These are phyloP conservation scores for Babesia bigemina DNA, from an alignment of 169 alveolate species.

Conservation along the genomic window DNA sequence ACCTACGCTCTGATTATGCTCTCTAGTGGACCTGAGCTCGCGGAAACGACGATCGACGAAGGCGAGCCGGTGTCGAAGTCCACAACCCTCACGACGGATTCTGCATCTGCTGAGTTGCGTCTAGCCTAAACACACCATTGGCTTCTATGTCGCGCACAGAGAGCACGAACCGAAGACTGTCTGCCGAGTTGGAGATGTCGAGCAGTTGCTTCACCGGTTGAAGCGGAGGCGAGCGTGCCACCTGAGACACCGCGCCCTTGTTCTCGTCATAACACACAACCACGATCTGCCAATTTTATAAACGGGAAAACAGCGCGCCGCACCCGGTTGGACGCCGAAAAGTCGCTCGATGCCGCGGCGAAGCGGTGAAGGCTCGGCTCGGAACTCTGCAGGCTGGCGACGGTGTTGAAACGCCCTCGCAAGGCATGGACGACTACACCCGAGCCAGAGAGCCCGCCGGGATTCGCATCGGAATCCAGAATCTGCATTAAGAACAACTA, in stretches of 20 bases:
- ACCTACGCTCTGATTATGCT: slow-evolving; percentile 12
- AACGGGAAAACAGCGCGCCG: too few relatives aligned
- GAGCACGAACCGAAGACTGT: not conserved
- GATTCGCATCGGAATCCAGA: slow-evolving; percentile 19
- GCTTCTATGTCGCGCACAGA: slow-evolving; percentile 15
- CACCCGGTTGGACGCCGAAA: slow-evolving; percentile 48
- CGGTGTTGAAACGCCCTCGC: slow-evolving; percentile 28
- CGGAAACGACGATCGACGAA: not conserved
- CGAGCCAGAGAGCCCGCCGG: slow-evolving; percentile 32
- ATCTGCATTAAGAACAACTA: slow-evolving; percentile 38
- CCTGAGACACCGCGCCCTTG: slow-evolving; percentile 1
- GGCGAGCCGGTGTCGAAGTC: slow-evolving; percentile 11
- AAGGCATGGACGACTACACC: slow-evolving; percentile 38
- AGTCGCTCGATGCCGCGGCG: slow-evolving; percentile 50
- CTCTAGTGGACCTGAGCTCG: slow-evolving; percentile 1
- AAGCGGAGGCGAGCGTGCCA: slow-evolving; percentile 4
- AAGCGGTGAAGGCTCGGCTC: slow-evolving; percentile 43
- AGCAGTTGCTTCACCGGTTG: slow-evolving; percentile 37
- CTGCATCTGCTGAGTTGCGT: not conserved
- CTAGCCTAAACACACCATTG: slow-evolving; percentile 5
- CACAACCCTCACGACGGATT: not conserved
- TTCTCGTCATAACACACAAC: slow-evolving; percentile 45
- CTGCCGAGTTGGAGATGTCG: slow-evolving; percentile 10
- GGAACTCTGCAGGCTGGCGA: slow-evolving; percentile 14
- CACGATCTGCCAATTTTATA: slow-evolving; percentile 19